Evolutionary conservation across 1,139 yeast species (phyloP).

Genomic region (Taphrina wiesneri): DNA sequence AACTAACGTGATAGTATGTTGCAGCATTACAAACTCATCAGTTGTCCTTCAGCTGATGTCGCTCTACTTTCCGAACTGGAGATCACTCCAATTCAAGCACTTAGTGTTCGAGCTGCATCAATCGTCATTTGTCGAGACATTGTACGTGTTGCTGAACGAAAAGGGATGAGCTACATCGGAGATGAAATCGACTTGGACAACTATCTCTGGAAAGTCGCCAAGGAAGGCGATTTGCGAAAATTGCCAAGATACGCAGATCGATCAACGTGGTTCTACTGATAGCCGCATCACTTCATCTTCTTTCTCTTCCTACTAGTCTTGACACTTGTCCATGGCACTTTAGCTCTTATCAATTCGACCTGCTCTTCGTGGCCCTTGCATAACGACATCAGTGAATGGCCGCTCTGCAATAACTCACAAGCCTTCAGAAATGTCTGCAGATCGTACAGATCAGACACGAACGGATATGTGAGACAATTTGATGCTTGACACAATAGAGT

Average conservation of each 20-base stretch:
- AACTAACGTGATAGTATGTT: conserved; percentile 13
- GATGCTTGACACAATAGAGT: conserved; percentile 2
- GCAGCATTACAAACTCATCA: conserved; percentile 17
- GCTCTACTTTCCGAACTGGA: conserved; percentile 1
- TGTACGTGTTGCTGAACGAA: conserved; percentile 1
- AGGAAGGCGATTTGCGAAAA: conserved; percentile 14
- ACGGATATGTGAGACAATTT: not conserved
- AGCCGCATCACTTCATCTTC: not conserved
- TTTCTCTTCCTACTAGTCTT: conserved; percentile 3
- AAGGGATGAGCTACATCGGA: conserved; percentile 7
- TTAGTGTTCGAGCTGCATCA: conserved; percentile 25
- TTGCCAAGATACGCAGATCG: conserved; percentile 22
- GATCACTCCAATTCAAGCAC: conserved; percentile 9
- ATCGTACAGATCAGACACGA: not conserved
- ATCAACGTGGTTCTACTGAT: conserved; percentile 16
- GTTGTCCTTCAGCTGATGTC: conserved; percentile 10
- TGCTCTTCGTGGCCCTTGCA: not conserved
- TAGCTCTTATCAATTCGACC: not conserved
- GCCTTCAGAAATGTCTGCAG: conserved; percentile 5
- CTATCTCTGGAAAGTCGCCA: conserved; percentile 30
- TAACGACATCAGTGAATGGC: not conserved
- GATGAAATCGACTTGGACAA: conserved; percentile 26
- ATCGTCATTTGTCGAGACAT: conserved; percentile 17
- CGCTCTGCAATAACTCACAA: not conserved
- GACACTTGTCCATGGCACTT: not conserved